Conservation (phyloP, 2,329 filamentous ascomycete genomes). For the Thermothelomyces thermophilus region DNA sequence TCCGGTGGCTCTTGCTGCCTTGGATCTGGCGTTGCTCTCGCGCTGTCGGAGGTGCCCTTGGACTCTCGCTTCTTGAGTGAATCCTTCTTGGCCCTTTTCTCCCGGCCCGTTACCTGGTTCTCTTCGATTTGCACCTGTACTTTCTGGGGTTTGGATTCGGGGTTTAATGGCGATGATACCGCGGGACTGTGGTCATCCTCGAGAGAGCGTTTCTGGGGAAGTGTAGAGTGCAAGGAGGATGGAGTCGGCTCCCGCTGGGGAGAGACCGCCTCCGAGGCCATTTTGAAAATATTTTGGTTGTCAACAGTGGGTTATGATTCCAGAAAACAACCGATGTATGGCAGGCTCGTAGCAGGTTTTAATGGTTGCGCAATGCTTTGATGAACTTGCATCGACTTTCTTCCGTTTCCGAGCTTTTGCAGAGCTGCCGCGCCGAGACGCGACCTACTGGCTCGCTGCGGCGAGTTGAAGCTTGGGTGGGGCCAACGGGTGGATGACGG, state of each 20-base stretch:
- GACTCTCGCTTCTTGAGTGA: conserved; percentile 62
- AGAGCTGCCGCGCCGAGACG: not conserved
- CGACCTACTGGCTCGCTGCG: not conserved
- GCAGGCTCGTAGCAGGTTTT: too few relatives aligned
- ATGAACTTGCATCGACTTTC: not conserved
- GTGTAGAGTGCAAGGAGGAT: conserved; percentile 35
- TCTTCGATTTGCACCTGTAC: conserved; percentile 33
- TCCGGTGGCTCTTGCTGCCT: conserved; percentile 39
- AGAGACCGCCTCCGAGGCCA: conserved; percentile 23
- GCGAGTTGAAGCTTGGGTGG: conserved; percentile 1
- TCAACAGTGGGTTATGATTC: not conserved
- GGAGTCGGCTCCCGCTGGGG: conserved; percentile 24
- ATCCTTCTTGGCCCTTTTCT: conserved; percentile 57
- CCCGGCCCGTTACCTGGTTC: conserved; percentile 35
- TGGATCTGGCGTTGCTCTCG: conserved; percentile 52
- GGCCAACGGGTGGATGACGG: not conserved
- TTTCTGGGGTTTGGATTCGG: conserved; percentile 42
- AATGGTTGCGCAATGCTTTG: not conserved
- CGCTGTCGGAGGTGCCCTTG: conserved; percentile 46
- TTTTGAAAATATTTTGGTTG: conserved; percentile 9
- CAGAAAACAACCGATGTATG: too few relatives aligned
- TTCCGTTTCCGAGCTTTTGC: not conserved
- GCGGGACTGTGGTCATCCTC: conserved; percentile 65
- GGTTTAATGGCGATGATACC: conserved; percentile 69
- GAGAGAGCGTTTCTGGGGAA: conserved; percentile 59